Conservation (phyloP, 2,329 filamentous ascomycete genomes). For the Scleromitrula shiraiana region DNA sequence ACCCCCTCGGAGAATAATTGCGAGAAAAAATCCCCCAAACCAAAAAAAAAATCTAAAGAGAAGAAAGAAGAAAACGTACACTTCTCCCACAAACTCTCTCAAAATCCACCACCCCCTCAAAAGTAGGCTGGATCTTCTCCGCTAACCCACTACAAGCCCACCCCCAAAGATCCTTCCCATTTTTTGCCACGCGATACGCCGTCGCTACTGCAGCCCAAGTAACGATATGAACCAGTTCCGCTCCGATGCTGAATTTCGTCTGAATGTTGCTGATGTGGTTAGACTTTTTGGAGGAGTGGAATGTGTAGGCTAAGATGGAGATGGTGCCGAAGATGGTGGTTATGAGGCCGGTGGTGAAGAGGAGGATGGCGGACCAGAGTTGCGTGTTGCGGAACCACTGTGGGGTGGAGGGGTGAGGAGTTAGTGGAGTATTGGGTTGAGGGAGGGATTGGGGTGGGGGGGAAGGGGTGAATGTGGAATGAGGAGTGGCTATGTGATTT, state of each 20-base stretch:
- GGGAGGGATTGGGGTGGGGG: too few relatives aligned
- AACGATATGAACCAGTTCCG: conserved; percentile 12
- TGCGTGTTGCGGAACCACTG: conserved; percentile 1
- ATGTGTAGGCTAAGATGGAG: conserved; percentile 13
- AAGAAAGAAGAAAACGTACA: conserved; percentile 3
- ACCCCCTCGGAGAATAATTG: background rate
- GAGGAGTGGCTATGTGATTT: too few relatives aligned
- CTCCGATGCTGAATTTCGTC: conserved; percentile 5
- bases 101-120: conserved; percentile 19
- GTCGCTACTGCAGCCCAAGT: conserved; percentile 16
- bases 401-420: too few relatives aligned
- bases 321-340: conserved; percentile 12
- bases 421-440: too few relatives aligned
- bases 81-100: conserved; percentile 15
- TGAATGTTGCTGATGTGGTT: conserved; percentile 13
- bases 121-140: conserved; percentile 16
- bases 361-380: conserved; percentile 14
- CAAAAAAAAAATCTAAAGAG: background rate
- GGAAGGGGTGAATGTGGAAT: too few relatives aligned
- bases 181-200: conserved; percentile 16
- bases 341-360: conserved; percentile 11
- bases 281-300: conserved; percentile 12
- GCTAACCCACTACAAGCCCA: conserved; percentile 17
- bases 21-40: background rate
- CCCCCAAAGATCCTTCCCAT: conserved; percentile 18